A percentile compares a stretch with the other conserved stretches of the same genome.
Evolutionary conservation across 805 yeast species (phyloP).

Genomic region (Myxozyma melibiosi): DNA sequence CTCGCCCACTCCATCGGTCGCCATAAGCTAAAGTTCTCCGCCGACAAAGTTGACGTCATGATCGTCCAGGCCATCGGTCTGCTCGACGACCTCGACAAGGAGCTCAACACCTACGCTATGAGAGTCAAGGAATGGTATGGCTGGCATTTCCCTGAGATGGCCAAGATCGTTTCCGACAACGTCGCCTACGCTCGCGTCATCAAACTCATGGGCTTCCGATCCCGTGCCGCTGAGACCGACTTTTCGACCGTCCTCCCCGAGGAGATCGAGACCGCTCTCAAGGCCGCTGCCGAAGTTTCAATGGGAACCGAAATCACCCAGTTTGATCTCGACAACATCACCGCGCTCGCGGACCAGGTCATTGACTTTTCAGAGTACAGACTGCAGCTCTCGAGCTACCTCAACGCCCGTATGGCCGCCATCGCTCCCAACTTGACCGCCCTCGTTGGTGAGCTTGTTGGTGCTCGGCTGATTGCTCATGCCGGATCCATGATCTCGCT

Average conservation of each 20-base stretch:
- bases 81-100: slow-evolving; percentile 95
- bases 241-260: slow-evolving; percentile 90
- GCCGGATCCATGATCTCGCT: slow-evolving; percentile 92
- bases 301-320: slow-evolving; percentile 99
- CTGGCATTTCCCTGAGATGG: slow-evolving; percentile 99
- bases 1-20: slow-evolving; percentile 98
- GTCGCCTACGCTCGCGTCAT: slow-evolving; percentile 95
- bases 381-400: slow-evolving; percentile 90
- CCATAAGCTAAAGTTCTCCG: slow-evolving; percentile 94
- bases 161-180: slow-evolving; percentile 93
- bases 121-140: slow-evolving; percentile 99
- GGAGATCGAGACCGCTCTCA: slow-evolving; percentile 86
- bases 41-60: slow-evolving; percentile 99
- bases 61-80: slow-evolving; percentile 98
- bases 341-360: slow-evolving; percentile 91
- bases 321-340: slow-evolving; percentile 82
- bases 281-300: slow-evolving; percentile 96
- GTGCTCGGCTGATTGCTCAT: slow-evolving; percentile 97
- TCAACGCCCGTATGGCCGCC: slow-evolving; percentile 95
- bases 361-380: slow-evolving; percentile 95
- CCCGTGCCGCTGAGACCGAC: slow-evolving; percentile 88
- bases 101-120: slow-evolving; percentile 97
- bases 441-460: slow-evolving; percentile 95
- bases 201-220: slow-evolving; percentile 89
- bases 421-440: slow-evolving; percentile 97